phyloP scores from a whole-genome alignment of 139 green algal species.

The Chlorella vulgaris region DNA sequence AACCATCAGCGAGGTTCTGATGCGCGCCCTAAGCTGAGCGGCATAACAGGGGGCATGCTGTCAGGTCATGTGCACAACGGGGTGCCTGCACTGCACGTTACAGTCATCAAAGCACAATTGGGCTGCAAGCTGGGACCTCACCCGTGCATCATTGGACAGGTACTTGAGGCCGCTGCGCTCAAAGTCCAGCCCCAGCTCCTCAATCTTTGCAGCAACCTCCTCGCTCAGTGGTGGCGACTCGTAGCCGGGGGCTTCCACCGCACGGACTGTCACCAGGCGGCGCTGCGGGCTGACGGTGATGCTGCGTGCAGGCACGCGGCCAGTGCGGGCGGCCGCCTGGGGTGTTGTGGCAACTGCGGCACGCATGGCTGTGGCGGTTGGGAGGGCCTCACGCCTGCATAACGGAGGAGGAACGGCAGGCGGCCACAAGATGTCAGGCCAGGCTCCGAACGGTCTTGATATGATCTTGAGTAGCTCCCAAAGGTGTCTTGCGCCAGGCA shows the following conservation, averaged over 20 bases:
- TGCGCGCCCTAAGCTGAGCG: not conserved
- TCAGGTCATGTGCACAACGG: not conserved
- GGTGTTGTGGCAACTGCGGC: not conserved
- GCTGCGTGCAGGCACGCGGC: not conserved
- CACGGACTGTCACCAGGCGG: not conserved
- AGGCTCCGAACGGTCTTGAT: no score
- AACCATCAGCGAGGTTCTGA: not conserved
- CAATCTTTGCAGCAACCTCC: constrained; percentile 40
- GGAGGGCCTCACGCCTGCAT: no score
- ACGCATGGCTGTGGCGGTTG: constrained; percentile 4
- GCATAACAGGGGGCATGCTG: not conserved
- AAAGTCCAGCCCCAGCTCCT: constrained; percentile 44
- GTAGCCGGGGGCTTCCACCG: not conserved
- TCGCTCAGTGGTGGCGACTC: constrained; percentile 22
- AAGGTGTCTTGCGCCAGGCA: no score
- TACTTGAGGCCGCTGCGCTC: constrained; percentile 63
- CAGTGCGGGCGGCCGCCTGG: not conserved
- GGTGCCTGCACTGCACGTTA: not conserved
- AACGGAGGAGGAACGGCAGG: no score
- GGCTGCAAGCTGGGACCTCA: constrained; percentile 21
- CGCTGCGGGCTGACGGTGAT: not conserved
- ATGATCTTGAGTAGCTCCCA: no score
- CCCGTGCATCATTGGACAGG: constrained; percentile 63
- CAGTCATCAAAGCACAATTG: no score
- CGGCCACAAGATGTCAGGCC: no score